Percentiles rank a stretch among this genome's conserved stretches.
Conservation (phyloP, 345 rosid species). For the Iberis pinnata region DNA sequence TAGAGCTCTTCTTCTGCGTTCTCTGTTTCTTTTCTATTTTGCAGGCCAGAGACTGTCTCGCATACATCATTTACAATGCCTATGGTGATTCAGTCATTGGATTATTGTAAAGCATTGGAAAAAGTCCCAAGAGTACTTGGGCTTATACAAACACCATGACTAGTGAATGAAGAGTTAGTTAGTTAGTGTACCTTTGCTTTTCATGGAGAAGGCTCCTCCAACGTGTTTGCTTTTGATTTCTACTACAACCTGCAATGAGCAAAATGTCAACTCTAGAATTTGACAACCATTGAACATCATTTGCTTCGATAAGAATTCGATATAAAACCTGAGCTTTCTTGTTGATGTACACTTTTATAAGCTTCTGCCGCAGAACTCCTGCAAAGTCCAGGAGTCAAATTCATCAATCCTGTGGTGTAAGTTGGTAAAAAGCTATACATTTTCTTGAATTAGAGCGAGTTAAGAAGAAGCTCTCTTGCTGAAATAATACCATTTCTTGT, state of each 20-base stretch:
- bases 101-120: slow-evolving; percentile 2
- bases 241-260: slow-evolving; percentile 45
- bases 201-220: slow-evolving; percentile 89
- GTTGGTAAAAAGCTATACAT: neutral
- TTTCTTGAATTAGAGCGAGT: slow-evolving; percentile 2
- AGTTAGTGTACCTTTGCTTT: slow-evolving; percentile 51
- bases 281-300: neutral
- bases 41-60: slow-evolving; percentile 65
- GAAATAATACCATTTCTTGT: slow-evolving; percentile 54
- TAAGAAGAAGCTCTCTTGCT: neutral
- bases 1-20: slow-evolving; percentile 51
- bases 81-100: slow-evolving; percentile 21
- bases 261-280: slow-evolving; percentile 4
- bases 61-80: slow-evolving; percentile 72
- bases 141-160: neutral
- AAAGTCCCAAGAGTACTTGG: neutral
- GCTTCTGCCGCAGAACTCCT: slow-evolving; percentile 64
- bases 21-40: slow-evolving; percentile 63
- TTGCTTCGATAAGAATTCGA: neutral
- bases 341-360: slow-evolving; percentile 53
- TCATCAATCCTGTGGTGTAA: too few species aligned
- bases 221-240: slow-evolving; percentile 82
- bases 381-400: slow-evolving; percentile 24
- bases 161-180: neutral
- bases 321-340: slow-evolving; percentile 66